Percentiles rank a stretch among this genome's conserved stretches.
Conservation (phyloP, 2,329 filamentous ascomycete species). For the Pleurostoma richardsiae region DNA sequence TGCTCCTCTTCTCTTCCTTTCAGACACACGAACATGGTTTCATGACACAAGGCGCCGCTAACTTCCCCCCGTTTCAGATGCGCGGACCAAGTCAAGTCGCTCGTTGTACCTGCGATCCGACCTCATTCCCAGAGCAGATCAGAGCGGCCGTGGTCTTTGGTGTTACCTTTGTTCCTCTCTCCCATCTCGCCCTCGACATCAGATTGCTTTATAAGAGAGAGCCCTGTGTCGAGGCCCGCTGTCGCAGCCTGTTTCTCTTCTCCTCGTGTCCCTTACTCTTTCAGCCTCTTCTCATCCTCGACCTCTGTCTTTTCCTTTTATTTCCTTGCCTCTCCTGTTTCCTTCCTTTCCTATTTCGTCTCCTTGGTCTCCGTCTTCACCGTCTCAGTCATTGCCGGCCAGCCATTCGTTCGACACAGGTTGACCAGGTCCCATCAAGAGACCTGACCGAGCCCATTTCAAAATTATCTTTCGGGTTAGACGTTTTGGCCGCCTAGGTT, state of each 20-base stretch:
- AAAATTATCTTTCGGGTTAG: too few relatives aligned
- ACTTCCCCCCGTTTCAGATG: constrained; percentile 27
- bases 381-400: constrained; percentile 14
- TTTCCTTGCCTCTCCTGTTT: constrained; percentile 10
- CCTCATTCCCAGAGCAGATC: too few relatives aligned
- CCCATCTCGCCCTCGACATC: too few relatives aligned
- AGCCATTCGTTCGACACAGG: constrained; percentile 36
- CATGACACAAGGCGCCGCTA: constrained; percentile 32
- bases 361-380: constrained; percentile 10
- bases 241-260: constrained; percentile 2
- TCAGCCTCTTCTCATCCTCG: constrained; percentile 25
- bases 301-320: constrained; percentile 16
- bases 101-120: too few relatives aligned
- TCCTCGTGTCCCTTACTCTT: constrained; percentile 25
- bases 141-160: too few relatives aligned
- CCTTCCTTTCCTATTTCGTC: constrained; percentile 10
- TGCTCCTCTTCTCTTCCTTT: constrained; percentile 31
- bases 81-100: background rate
- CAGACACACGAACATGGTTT: constrained; percentile 49
- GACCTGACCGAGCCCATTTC: background rate
- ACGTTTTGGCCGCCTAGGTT: too few relatives aligned
- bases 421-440: constrained; percentile 9
- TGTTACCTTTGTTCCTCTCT: too few relatives aligned
- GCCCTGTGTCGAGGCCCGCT: too few relatives aligned
- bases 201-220: too few relatives aligned